Percentiles rank a stretch among this genome's conserved stretches.
Conservation (phyloP, 352 stramenopile genomes). For the Globisporangium ultimum region DNA sequence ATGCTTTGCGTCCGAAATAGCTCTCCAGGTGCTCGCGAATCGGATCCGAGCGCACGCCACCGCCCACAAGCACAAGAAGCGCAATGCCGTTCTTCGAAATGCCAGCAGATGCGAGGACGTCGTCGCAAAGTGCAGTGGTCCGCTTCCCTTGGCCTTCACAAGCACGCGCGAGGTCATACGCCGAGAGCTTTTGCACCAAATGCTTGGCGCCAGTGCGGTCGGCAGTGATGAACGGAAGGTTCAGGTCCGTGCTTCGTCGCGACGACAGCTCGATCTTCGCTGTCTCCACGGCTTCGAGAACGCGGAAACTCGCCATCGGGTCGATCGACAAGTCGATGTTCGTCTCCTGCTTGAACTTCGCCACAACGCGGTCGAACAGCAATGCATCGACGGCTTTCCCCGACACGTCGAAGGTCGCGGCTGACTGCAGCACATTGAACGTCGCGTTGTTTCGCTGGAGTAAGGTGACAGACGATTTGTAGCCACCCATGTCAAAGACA, state of each 20-base stretch:
- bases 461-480: constrained; percentile 46
- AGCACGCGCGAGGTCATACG: constrained; percentile 45
- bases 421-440: constrained; percentile 37
- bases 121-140: constrained; percentile 31
- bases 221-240: constrained; percentile 77
- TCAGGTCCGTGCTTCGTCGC: constrained; percentile 51
- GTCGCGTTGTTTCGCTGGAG: constrained; percentile 28
- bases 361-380: constrained; percentile 46
- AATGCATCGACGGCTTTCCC: constrained; percentile 43
- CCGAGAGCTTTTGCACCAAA: constrained; percentile 57
- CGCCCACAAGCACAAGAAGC: constrained; percentile 54
- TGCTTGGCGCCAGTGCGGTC: constrained; percentile 67
- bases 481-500: constrained; percentile 74
- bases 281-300: constrained; percentile 62
- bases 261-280: constrained; percentile 72
- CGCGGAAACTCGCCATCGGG: constrained; percentile 63
- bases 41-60: constrained; percentile 46
- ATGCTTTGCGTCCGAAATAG: constrained; percentile 44
- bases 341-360: constrained; percentile 49
- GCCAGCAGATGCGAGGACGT: constrained; percentile 26
- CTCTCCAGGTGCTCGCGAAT: constrained; percentile 47
- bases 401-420: constrained; percentile 34
- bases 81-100: constrained; percentile 38
- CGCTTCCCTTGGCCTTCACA: constrained; percentile 35
- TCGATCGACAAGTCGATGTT: constrained; percentile 71